Evolutionary conservation across 1,139 yeast genomes (phyloP).

Genomic region (Nakaseomyces kungkrabaensis): DNA sequence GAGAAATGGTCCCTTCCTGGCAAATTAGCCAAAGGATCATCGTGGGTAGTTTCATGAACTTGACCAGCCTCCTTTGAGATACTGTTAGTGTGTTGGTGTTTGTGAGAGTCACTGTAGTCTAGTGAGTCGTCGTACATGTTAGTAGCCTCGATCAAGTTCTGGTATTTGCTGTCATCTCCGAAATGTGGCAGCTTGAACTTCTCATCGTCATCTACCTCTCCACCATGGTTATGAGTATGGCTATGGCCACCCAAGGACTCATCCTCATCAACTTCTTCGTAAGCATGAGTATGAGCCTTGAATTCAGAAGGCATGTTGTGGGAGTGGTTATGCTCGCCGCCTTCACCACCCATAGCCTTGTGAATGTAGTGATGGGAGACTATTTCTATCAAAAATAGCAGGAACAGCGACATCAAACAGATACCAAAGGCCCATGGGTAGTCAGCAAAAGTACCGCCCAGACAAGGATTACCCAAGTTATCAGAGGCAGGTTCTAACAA

Average conservation of each 20-base stretch:
- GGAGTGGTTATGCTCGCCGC: slow-evolving; percentile 1
- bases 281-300: neutral
- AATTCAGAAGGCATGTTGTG: neutral
- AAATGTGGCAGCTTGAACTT: slow-evolving; percentile 1
- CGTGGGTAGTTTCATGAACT: neutral
- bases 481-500: slow-evolving; percentile 70
- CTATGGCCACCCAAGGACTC: neutral
- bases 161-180: slow-evolving; percentile 1
- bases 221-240: neutral
- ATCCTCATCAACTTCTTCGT: neutral
- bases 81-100: neutral
- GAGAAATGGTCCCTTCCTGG: slow-evolving; percentile 33
- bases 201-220: neutral
- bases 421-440: slow-evolving; percentile 61
- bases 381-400: slow-evolving; percentile 46
- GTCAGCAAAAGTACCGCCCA: slow-evolving; percentile 44
- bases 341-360: slow-evolving; percentile 5
- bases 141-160: neutral
- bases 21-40: neutral
- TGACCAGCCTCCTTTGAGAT: neutral
- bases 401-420: slow-evolving; percentile 43
- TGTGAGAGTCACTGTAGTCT: neutral
- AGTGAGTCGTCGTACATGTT: neutral
- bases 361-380: slow-evolving; percentile 39
- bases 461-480: slow-evolving; percentile 41